Percentiles rank a stretch among this genome's conserved stretches.
These are phyloP conservation scores for Ceratobasidium sp. DNA, from an alignment of 1,284 basidiomycete genomes.

Conservation along the genomic window DNA sequence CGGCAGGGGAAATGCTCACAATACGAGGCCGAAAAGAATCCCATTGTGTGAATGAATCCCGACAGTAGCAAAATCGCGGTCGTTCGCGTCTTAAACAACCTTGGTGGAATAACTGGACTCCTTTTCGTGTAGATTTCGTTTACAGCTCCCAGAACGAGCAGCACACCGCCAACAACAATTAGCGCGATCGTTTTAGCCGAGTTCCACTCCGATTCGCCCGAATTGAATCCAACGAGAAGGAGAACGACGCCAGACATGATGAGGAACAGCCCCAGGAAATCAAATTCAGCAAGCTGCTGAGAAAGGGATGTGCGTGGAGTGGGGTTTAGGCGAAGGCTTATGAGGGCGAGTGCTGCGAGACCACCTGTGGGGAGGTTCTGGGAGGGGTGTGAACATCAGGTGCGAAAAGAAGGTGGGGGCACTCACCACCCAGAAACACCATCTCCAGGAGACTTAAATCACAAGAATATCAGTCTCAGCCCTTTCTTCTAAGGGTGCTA, in stretches of 20 bases:
- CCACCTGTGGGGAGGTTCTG: constrained; percentile 77
- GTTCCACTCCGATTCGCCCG: constrained; percentile 62
- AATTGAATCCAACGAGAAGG: constrained; percentile 85
- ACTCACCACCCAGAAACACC: constrained; percentile 50
- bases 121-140: constrained; percentile 51
- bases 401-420: not conserved
- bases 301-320: constrained; percentile 62
- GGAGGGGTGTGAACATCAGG: not conserved
- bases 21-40: constrained; percentile 53
- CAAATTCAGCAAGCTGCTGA: constrained; percentile 74
- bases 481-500: not conserved
- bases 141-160: constrained; percentile 41
- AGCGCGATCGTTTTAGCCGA: constrained; percentile 43
- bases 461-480: not conserved
- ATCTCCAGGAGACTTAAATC: constrained; percentile 47
- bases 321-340: constrained; percentile 77
- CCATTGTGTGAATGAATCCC: constrained; percentile 53
- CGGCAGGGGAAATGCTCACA: constrained; percentile 39
- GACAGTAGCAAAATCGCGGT: constrained; percentile 53
- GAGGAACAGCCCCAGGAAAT: constrained; percentile 77
- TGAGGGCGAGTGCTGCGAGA: constrained; percentile 76
- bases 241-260: constrained; percentile 80
- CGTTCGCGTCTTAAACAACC: constrained; percentile 57
- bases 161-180: constrained; percentile 39
- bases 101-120: constrained; percentile 55